Evolutionary conservation across 2,329 filamentous ascomycete genomes (phyloP), one percentile per base, ranked within the genome.

Genomic region (Sporothrix pseudoabietina): DNA sequence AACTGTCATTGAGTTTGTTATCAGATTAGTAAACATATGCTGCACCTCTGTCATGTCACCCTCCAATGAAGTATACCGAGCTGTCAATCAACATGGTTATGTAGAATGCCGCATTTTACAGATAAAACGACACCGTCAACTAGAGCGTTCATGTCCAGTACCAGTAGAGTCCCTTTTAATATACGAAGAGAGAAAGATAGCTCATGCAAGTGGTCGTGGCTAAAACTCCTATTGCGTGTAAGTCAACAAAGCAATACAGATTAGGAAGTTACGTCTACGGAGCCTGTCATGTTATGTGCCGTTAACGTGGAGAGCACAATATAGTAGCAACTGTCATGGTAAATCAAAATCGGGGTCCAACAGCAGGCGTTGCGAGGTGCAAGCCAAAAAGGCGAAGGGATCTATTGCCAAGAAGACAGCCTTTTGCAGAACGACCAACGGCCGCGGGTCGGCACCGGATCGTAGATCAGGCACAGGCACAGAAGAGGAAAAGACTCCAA

Each of bases 401-500:
- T 14, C 59, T 12, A 9, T 26, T 26, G 52, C 52, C 22, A 55
- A 55, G 26, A 35, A 22, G n/a, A 39, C 19, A 22, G 59, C 10
- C 59, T 8, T 19, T 35, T 59, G 55, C 30, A 14, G 9, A 63
- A 65, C 35, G 9, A 9, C 35, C 19, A 35, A 35, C 35, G 35
- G 19, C 22, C 6, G 39, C 19, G 59, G 59, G 35, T 26, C 19
- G 59, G 59, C 7, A 35, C 41, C 35, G 9, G 35, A 26, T 65
- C 39, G 55, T 9, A 26, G 59, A 65, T 44, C 39, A 65, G 59
- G 39, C 12, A 44, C 59, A 44, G n/a, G 59, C 19, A 65, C 59
- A 35, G 55, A 30, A 55, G 8, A 22, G 47, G 47, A 4, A 22
- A 8, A 22, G 35, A 22, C 26, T 35, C 32, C 35, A 65, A 63